Base-by-base conservation (phyloP, 129 eudicot genomes). In the Kitagawia praeruptora region DNA sequence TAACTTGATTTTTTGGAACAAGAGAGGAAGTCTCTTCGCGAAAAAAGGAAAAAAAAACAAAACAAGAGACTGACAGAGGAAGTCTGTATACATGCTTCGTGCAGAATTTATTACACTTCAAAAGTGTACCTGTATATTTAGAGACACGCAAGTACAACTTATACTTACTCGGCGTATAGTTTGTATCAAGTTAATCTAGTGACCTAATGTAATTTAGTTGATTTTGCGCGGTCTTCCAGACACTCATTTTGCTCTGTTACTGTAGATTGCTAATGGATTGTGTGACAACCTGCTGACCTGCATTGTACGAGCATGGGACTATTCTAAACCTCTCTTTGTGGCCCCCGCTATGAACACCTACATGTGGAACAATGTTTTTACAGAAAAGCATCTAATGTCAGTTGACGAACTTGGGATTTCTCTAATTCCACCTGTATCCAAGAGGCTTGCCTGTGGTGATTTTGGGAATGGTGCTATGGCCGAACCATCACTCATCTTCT, bases 391-490 rank as follows among this genome's bases (percentile, higher is more conserved):
- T 83, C 75, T 73, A 0, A 42, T 73, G 27, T 73, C 77, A 73
- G 77, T 73, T 12, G 77, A 73, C 28, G 77, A 73, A 44, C 98
- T 94, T n/a, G 98, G 98, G 42, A 83, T 89, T 15, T 79, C 88
- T 16, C 91, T 94, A 23, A 94, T 94, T 77, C 98, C 98, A 40
- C 98, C 98, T 0, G 93, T 91, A 34, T 73, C 90, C 4, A 93
- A 91, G 84, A 83, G 93, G 80, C 95, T 93, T n/a, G 98, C 98
- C 46, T 93, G 98, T 76, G 98, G 97, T 54, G 98, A 93, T 79
- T 91, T 89, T 81, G 98, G 98, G 15, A 94, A 88, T 13, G 98
- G 98, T 38, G 98, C 98, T 13, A 94, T 94, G 98, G 98, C 98
- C 34, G 98, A 94, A 75, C 97, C 98, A 4, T 88, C 97, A 18